Conservation (phyloP, 2,329 filamentous ascomycete genomes). For the Aureobasidium melanogenum region DNA sequence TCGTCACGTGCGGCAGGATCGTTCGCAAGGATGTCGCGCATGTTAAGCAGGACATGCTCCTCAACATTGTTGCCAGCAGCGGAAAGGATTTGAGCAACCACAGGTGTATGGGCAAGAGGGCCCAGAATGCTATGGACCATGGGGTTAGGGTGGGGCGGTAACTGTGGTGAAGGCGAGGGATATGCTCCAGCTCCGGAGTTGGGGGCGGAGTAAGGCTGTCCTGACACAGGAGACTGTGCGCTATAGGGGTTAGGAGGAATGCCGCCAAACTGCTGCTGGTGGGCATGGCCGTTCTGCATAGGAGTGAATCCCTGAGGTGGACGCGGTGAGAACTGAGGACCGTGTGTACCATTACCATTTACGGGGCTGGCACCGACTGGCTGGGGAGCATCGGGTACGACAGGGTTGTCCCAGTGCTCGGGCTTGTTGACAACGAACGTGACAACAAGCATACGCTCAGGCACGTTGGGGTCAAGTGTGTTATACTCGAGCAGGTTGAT, state of each 20-base stretch:
- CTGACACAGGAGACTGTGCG: constrained; percentile 25
- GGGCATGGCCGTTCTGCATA: constrained; percentile 15
- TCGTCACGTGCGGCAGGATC: constrained; percentile 54
- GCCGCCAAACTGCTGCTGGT: constrained; percentile 14
- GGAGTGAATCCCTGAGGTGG: constrained; percentile 21
- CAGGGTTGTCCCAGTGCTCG: constrained; percentile 24
- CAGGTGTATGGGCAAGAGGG: constrained; percentile 32
- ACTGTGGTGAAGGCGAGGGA: constrained; percentile 12
- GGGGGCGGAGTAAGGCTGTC: constrained; percentile 25
- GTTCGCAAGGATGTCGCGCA: constrained; percentile 58
- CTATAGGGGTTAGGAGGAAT: constrained; percentile 33
- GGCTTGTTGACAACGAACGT: constrained; percentile 63
- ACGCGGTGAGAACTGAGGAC: constrained; percentile 31
- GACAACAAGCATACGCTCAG: constrained; percentile 70
- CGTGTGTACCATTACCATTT: constrained; percentile 25
- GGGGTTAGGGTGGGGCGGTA: constrained; percentile 24
- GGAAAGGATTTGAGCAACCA: constrained; percentile 32
- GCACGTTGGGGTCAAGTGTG: constrained; percentile 60
- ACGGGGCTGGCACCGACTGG: constrained; percentile 17
- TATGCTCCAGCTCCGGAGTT: constrained; percentile 18
- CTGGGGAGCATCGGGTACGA: constrained; percentile 8
- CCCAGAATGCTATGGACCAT: constrained; percentile 33
- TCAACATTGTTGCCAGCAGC: constrained; percentile 26
- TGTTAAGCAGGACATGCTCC: constrained; percentile 59
- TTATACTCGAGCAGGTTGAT: constrained; percentile 83